Evolutionary conservation across 441 rosid genomes (phyloP).

Genomic region (Populus hybrid): DNA sequence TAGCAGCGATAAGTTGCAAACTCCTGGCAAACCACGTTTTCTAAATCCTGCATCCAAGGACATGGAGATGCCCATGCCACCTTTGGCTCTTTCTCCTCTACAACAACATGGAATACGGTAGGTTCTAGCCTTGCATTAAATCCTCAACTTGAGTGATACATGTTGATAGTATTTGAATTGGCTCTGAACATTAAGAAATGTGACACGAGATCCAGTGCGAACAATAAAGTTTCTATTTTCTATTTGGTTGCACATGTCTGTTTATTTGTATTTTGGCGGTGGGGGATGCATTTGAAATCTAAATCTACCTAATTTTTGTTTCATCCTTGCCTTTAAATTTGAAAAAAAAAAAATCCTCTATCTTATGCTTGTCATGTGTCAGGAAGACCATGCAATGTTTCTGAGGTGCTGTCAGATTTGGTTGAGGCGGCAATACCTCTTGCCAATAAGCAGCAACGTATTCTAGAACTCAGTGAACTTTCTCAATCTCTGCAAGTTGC

Average conservation of each 20-base stretch:
- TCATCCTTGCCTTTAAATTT: slow-evolving; percentile 6
- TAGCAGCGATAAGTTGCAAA: slow-evolving; percentile 19
- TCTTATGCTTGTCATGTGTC: slow-evolving; percentile 58
- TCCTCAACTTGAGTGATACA: background rate
- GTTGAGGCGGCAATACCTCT: slow-evolving; percentile 75
- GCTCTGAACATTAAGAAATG: background rate
- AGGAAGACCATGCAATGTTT: slow-evolving; percentile 91
- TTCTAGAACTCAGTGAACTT: slow-evolving; percentile 49
- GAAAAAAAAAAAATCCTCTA: background rate
- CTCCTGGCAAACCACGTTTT: slow-evolving; percentile 27
- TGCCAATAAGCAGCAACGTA: slow-evolving; percentile 64
- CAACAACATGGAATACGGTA: slow-evolving; percentile 66
- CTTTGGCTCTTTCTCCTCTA: slow-evolving; percentile 62
- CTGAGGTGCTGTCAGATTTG: slow-evolving; percentile 64
- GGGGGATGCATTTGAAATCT: background rate
- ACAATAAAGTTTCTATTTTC: background rate
- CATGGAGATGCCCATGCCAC: slow-evolving; percentile 90
- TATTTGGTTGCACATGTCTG: background rate
- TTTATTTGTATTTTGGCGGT: background rate
- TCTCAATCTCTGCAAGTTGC: slow-evolving; percentile 63
- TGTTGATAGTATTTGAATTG: background rate
- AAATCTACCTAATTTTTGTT: background rate
- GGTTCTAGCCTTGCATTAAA: slow-evolving; percentile 6
- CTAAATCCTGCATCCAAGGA: slow-evolving; percentile 44
- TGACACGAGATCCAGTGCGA: background rate